Evolutionary conservation across 2,329 filamentous ascomycete genomes (phyloP).

Genomic region (Fusarium robinianum): DNA sequence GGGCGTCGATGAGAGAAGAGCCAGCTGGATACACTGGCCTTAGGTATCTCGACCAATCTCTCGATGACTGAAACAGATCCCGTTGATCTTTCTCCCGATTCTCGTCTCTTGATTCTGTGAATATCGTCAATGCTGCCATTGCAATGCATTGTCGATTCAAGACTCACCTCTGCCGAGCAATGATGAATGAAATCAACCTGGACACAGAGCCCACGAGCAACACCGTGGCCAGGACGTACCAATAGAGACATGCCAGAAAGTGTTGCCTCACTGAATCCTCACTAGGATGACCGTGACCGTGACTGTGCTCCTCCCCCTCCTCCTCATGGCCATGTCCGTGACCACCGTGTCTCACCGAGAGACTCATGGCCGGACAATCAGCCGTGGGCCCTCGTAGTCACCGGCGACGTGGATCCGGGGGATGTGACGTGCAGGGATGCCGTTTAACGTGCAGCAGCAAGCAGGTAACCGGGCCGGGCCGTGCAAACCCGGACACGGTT

Average conservation of each 20-base stretch:
- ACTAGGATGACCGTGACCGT: conserved; percentile 27
- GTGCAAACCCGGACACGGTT: not conserved
- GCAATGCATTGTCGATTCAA: not conserved
- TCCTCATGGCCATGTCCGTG: conserved; percentile 28
- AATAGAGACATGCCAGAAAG: conserved; percentile 33
- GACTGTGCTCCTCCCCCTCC: conserved; percentile 11
- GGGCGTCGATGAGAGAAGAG: conserved; percentile 18
- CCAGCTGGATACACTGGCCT: conserved; percentile 7
- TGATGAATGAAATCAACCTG: conserved; percentile 20
- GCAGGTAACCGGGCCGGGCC: conserved; percentile 1
- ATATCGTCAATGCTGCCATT: not conserved
- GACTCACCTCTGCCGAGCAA: conserved; percentile 33
- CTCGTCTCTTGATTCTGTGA: conserved; percentile 24
- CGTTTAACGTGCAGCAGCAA: too few relatives aligned
- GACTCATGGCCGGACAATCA: conserved; percentile 16
- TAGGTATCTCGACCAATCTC: conserved; percentile 20
- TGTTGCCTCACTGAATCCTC: conserved; percentile 35
- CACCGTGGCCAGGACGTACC: conserved; percentile 29
- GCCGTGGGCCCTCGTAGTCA: not conserved
- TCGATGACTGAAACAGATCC: conserved; percentile 21
- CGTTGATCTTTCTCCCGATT: conserved; percentile 19
- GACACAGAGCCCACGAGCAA: conserved; percentile 23
- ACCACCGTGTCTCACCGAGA: conserved; percentile 29
- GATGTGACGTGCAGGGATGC: conserved; percentile 2
- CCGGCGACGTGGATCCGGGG: not conserved